Conservation (phyloP, 805 yeast genomes). For the Kluyveromyces aestuarii region DNA sequence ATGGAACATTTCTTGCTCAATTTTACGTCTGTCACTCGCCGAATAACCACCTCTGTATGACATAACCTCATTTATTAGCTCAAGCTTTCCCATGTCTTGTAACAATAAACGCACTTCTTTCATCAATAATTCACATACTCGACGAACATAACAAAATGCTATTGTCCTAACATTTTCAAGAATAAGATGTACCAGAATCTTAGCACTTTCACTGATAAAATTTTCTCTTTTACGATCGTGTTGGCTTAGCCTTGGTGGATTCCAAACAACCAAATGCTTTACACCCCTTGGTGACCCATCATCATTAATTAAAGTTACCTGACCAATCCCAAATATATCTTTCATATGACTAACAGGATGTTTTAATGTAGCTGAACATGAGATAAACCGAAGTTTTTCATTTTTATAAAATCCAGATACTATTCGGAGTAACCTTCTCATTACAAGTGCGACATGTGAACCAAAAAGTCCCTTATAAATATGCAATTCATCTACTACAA, state of each 20-base stretch:
- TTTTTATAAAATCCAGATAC: constrained; percentile 30
- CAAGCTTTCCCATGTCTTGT: constrained; percentile 35
- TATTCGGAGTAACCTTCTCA: constrained; percentile 70
- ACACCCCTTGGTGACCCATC: constrained; percentile 90
- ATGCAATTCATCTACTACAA: constrained; percentile 82
- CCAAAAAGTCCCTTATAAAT: constrained; percentile 89
- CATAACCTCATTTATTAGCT: constrained; percentile 60
- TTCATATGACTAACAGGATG: constrained; percentile 68
- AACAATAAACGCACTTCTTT: constrained; percentile 63
- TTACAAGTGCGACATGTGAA: constrained; percentile 76
- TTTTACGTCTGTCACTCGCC: constrained; percentile 72
- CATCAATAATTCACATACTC: constrained; percentile 80
- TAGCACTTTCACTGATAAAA: constrained; percentile 69
- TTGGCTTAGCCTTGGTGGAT: constrained; percentile 64
- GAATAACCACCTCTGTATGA: constrained; percentile 95
- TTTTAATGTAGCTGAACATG: constrained; percentile 90
- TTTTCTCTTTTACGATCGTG: constrained; percentile 51
- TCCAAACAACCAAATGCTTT: constrained; percentile 73
- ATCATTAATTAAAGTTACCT: constrained; percentile 47
- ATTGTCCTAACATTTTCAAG: constrained; percentile 64
- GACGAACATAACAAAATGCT: constrained; percentile 81
- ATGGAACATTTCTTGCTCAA: constrained; percentile 83
- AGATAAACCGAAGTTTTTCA: constrained; percentile 51
- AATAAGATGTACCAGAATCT: constrained; percentile 57
- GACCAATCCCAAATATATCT: constrained; percentile 59